Evolutionary conservation across 2,329 filamentous ascomycete species (phyloP).

Genomic region (Sporothrix euskadiensis): DNA sequence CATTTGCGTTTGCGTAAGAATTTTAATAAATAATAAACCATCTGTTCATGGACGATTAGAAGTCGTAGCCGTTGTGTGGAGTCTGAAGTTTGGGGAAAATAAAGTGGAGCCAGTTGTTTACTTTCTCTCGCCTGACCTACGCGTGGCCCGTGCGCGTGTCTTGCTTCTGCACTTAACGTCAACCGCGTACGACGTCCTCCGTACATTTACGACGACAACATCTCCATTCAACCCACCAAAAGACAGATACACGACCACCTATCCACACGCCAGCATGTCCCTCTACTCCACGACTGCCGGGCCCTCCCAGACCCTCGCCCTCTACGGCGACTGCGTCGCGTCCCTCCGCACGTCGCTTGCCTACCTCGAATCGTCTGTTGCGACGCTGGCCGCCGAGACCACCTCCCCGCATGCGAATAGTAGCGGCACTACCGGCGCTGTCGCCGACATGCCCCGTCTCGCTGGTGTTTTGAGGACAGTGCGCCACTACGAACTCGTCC

Average conservation of each 20-base stretch:
- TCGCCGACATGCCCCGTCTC: slow-evolving; percentile 60
- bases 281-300: background rate
- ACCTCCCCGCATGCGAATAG: background rate
- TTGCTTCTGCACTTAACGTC: background rate
- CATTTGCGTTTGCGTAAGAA: background rate
- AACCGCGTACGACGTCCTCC: background rate
- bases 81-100: background rate
- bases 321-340: slow-evolving; percentile 59
- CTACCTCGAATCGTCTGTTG: slow-evolving; percentile 61
- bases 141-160: slow-evolving; percentile 17
- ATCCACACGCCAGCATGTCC: background rate
- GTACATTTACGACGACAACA: background rate
- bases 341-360: slow-evolving; percentile 61
- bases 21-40: background rate
- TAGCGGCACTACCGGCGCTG: slow-evolving; percentile 32
- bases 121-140: background rate
- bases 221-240: background rate
- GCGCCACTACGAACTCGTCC: slow-evolving; percentile 88
- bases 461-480: slow-evolving; percentile 58
- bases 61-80: background rate
- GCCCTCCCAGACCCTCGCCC: slow-evolving; percentile 23
- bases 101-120: slow-evolving; percentile 15
- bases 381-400: slow-evolving; percentile 53
- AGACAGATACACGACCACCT: background rate
- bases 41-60: background rate